Base-by-base conservation (phyloP, 2,329 filamentous ascomycete genomes). In the Colletotrichum phormii region DNA sequence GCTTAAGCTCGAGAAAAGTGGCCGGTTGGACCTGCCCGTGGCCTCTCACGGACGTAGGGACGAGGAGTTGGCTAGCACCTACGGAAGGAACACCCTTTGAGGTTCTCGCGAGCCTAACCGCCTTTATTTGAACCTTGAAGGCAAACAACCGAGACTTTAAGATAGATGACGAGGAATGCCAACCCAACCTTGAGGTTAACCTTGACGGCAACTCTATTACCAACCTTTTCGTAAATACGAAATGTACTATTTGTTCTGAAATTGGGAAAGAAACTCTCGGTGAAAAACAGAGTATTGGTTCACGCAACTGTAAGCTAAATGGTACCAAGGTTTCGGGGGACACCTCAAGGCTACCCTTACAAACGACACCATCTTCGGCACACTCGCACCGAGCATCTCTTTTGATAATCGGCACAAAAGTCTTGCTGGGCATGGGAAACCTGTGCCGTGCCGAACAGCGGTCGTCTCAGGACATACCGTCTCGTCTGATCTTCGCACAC, bases 391-490 rank as follows among this genome's bases (percentile, higher is more conserved):
- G 60, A 70, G 49, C 22, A 60, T n/a, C 59, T 46, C 65, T 49
- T 31, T 31, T 33, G 12, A 9, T 15, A 11, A 22, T 42, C 26
- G 15, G 66, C 33, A 53, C 58, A n/a, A 64, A 63, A 18, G 7
- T 22, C 11, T 35, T 42, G 6, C 13, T 8, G n/a, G 18, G 22
- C 29, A n/a, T 24, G 66, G 66, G 66, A 70, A 72, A 42, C 46
- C 60, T 57, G 66, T 65, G 70, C 60, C 70, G 66, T 65, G 70
- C 60, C 70, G 70, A 70, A 49, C 66, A 70, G 57, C 60, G 70
- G 70, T 70, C 66, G 60, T 70, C 59, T 72, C 70, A 64, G 60
- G 57, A 60, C 42, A 46, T 13, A 29, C 64, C 18, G 26, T 33
- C 26, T 55, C 70, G 49, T 72, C 70, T 55, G 66, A 70, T 70